phyloP scores from a whole-genome alignment of 106 monocot species.

The Apostasia ramifera region DNA sequence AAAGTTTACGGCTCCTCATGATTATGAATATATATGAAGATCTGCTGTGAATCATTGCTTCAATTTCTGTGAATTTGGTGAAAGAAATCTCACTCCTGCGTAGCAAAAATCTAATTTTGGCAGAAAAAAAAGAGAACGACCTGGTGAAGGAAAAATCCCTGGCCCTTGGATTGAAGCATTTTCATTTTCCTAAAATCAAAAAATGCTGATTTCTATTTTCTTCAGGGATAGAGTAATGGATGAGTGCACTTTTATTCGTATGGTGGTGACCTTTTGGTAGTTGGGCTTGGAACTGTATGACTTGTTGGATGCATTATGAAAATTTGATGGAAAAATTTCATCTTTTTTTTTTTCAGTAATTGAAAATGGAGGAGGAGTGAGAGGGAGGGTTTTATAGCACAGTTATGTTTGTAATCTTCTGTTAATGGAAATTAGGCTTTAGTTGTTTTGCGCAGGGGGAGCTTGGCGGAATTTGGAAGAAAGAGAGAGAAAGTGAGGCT shows the following conservation, averaged over 20 bases:
- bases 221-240: not conserved
- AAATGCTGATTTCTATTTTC: no score
- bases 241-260: not conserved
- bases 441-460: not conserved
- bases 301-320: not conserved
- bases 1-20: no score
- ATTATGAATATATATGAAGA: no score
- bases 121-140: no score
- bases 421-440: conserved; percentile 2
- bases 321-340: not conserved
- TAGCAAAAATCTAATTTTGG: no score
- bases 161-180: no score
- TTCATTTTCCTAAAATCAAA: no score
- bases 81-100: no score
- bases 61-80: no score
- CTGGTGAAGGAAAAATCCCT: no score
- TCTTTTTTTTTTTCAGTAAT: not conserved
- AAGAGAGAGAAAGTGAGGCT: not conserved
- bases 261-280: not conserved
- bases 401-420: conserved; percentile 8
- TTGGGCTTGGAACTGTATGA: not conserved
- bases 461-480: no score
- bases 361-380: not conserved
- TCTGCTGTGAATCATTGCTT: no score
- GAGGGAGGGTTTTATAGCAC: not conserved